Evolutionary conservation across 2,329 filamentous ascomycete species (phyloP).

Genomic region (Didymella arachidicola): DNA sequence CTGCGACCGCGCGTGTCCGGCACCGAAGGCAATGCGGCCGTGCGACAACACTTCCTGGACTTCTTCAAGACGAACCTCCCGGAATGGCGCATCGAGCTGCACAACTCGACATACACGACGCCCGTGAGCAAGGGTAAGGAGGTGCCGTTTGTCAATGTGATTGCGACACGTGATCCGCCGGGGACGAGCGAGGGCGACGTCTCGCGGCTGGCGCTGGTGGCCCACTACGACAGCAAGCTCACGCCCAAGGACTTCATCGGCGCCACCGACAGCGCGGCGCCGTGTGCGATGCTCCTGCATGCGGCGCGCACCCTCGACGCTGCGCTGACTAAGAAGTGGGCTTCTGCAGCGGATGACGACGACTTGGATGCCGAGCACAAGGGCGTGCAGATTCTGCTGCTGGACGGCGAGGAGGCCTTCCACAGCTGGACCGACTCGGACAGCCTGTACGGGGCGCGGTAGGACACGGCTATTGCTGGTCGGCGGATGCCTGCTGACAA

Average conservation of each 20-base stretch:
- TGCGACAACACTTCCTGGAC: conserved; percentile 81
- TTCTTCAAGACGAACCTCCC: conserved; percentile 84
- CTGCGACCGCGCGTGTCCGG: conserved; percentile 87
- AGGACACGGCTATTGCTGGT: conserved; percentile 32
- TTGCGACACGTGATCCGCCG: conserved; percentile 90
- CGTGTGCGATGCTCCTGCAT: conserved; percentile 93
- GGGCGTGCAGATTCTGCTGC: conserved; percentile 86
- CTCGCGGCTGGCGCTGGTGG: conserved; percentile 82
- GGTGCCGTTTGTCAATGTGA: conserved; percentile 86
- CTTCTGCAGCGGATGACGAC: conserved; percentile 53
- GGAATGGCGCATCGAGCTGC: conserved; percentile 79
- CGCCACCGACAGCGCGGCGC: conserved; percentile 90
- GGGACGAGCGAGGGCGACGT: conserved; percentile 78
- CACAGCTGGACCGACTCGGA: conserved; percentile 79
- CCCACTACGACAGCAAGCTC: conserved; percentile 91
- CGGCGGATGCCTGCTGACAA: background rate
- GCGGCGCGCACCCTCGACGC: conserved; percentile 80
- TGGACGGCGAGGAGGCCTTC: conserved; percentile 97
- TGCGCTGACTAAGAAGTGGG: conserved; percentile 87
- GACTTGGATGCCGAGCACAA: conserved; percentile 71
- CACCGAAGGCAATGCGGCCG: conserved; percentile 75
- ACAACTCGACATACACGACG: conserved; percentile 87
- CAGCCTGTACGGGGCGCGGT: conserved; percentile 89
- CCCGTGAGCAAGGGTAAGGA: conserved; percentile 75
- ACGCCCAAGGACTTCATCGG: conserved; percentile 88